Evolutionary conservation across 108 stramenopile genomes (phyloP).

Genomic region (Cyclotella sp.): DNA sequence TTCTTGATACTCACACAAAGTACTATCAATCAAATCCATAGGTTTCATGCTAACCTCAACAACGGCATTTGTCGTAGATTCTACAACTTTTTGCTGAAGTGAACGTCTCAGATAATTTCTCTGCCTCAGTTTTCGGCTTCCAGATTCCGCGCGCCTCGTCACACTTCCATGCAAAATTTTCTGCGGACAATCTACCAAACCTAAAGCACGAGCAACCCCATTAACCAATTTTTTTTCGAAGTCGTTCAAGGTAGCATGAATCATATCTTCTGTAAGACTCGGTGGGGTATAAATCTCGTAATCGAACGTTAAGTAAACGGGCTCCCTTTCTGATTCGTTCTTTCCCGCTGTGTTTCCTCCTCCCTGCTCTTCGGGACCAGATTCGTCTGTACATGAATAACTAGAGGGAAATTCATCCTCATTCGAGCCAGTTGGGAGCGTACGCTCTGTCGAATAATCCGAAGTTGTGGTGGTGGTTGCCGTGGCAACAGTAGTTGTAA

Average conservation of each 20-base stretch:
- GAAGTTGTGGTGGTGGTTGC: neutral
- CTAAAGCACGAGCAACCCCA: conserved; percentile 22
- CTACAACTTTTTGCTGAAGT: neutral
- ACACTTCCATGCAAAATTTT: neutral
- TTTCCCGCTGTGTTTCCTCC: no score
- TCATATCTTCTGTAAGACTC: neutral
- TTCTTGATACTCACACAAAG: conserved; percentile 9
- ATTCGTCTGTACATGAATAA: conserved; percentile 4
- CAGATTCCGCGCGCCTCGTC: no score
- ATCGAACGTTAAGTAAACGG: conserved; percentile 11
- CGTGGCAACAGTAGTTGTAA: neutral
- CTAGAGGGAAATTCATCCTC: neutral
- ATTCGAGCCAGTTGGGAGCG: neutral
- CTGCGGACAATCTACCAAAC: conserved; percentile 23
- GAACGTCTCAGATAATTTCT: conserved; percentile 1
- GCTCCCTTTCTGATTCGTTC: neutral
- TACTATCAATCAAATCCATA: conserved; percentile 20
- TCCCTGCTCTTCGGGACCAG: no score
- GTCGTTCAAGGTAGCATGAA: neutral
- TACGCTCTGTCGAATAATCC: neutral
- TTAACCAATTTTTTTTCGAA: conserved; percentile 17
- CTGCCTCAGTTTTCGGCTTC: neutral
- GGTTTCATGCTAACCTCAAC: conserved; percentile 23
- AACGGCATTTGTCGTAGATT: neutral
- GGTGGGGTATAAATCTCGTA: conserved; percentile 24